These are phyloP conservation scores for Sonneratia alba DNA, from an alignment of 345 rosid genomes.

Conservation along the genomic window DNA sequence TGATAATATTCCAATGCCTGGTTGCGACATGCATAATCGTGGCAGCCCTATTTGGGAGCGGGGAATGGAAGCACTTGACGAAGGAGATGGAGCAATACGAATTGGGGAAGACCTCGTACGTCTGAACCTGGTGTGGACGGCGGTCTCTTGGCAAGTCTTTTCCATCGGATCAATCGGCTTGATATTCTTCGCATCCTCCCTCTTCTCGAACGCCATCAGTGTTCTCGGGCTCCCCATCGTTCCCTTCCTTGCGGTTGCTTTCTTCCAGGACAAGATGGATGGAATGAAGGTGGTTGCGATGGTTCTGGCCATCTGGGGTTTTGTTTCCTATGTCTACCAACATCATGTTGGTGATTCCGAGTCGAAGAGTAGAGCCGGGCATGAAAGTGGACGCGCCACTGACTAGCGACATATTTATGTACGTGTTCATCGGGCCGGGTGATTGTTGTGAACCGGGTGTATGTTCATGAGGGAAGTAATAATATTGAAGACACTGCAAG, in stretches of 20 bases:
- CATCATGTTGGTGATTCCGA: conserved; percentile 20
- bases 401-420: too few species aligned
- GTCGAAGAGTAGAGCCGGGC: background rate
- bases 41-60: background rate
- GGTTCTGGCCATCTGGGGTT: conserved; percentile 37
- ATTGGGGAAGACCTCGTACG: conserved; percentile 28
- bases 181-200: conserved; percentile 29
- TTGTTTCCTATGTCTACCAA: conserved; percentile 29
- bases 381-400: background rate
- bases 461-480: too few species aligned
- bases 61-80: conserved; percentile 1
- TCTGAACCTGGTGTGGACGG: conserved; percentile 26
- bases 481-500: too few species aligned
- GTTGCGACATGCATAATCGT: conserved; percentile 14
- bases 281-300: conserved; percentile 29
- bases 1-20: conserved; percentile 21
- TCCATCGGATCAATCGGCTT: conserved; percentile 26
- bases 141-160: conserved; percentile 30
- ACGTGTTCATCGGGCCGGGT: too few species aligned
- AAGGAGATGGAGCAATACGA: conserved; percentile 23
- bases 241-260: conserved; percentile 28
- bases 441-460: too few species aligned
- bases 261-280: conserved; percentile 31
- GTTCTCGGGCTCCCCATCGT: conserved; percentile 29
- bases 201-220: conserved; percentile 25